Conservation (phyloP, 2,329 filamentous ascomycete species). For the Ophiosphaerella herpotricha region DNA sequence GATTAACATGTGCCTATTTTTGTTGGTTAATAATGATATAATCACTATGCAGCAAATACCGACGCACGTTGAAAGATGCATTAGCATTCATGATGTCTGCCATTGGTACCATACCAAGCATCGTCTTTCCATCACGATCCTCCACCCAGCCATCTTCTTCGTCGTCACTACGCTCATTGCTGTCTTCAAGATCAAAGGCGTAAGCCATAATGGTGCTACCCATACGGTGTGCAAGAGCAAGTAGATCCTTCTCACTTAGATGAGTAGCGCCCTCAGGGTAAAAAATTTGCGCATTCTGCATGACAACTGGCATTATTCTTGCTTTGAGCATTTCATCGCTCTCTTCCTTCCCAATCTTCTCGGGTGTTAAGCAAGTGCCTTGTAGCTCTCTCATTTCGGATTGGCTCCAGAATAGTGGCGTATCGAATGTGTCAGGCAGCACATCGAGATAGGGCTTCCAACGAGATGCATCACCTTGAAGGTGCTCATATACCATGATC, state of each 20-base stretch:
- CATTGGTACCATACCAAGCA: conserved; percentile 33
- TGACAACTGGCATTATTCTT: conserved; percentile 19
- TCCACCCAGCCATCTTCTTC: conserved; percentile 31
- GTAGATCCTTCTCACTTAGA: conserved; percentile 14
- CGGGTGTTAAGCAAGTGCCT: conserved; percentile 21
- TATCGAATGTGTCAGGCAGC: conserved; percentile 24
- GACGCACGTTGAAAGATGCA: conserved; percentile 27
- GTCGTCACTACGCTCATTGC: conserved; percentile 19
- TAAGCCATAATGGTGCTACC: conserved; percentile 32
- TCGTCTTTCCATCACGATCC: conserved; percentile 25
- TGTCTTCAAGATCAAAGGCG: conserved; percentile 27
- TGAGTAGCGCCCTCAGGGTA: conserved; percentile 6
- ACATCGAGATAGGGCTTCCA: conserved; percentile 32
- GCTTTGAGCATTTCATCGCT: conserved; percentile 22
- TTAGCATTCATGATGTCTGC: conserved; percentile 30
- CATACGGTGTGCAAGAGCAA: conserved; percentile 25
- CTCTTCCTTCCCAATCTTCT: conserved; percentile 27
- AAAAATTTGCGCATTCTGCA: conserved; percentile 12
- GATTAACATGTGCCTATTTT: conserved; percentile 26
- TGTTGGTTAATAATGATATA: not conserved
- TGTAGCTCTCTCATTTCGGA: conserved; percentile 24
- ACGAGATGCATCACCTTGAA: conserved; percentile 22
- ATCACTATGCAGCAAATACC: not conserved
- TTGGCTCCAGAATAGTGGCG: conserved; percentile 27
- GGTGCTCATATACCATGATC: conserved; percentile 25